Base-by-base conservation (phyloP, 345 rosid genomes). In the Geranium brycei region DNA sequence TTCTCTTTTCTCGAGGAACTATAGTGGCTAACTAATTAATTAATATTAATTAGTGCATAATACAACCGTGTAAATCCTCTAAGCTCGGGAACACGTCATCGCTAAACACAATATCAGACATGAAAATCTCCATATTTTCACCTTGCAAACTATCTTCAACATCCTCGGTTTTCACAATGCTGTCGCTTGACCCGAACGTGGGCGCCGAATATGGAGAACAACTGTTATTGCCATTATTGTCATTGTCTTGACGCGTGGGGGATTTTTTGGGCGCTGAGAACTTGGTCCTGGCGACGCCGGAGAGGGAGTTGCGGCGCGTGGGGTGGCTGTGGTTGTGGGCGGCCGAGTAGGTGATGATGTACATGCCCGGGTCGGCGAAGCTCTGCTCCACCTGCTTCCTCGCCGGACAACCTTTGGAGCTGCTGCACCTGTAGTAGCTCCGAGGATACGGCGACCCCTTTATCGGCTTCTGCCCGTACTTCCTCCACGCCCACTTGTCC, bases 361-460 rank as follows among this genome's bases (percentile, higher is more conserved):
- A 69, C 58, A 64, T 62, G 31, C 41, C 17, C 8, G 73, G 77
- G 17, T 73, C 73, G 1, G 70, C 69, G 66, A 60, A 64, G 72
- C 69, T 73, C 59, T 63, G 30, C 69, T 73, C 77, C 31, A 73
- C 77, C 19, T 65, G 73, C 23, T 73, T 73, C 19, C 73, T 65
- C 57, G 77, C 77, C 23, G 59, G 16, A 62, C 77, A 73, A 7
- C 77, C 70, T 69, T 73, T 73, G 38, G 66, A 68, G 38, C 73
- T 73, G 69, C 77, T 73, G 59, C 77, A 73, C 31, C 73, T 57
- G 35, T 73, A 73, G 53, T 75, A 75, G 68, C 78, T 67, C 79
- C 74, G 65, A 67, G 74, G 70, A 41, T 55, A 51, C 55, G 70
- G 66, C 19, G 74, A 71, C 16, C 74, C 74, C 53, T 71, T 71